Percentiles rank a stretch among this genome's conserved stretches.
Conservation (phyloP, 148 eudicot genomes). For the Rhododendron henanense region DNA sequence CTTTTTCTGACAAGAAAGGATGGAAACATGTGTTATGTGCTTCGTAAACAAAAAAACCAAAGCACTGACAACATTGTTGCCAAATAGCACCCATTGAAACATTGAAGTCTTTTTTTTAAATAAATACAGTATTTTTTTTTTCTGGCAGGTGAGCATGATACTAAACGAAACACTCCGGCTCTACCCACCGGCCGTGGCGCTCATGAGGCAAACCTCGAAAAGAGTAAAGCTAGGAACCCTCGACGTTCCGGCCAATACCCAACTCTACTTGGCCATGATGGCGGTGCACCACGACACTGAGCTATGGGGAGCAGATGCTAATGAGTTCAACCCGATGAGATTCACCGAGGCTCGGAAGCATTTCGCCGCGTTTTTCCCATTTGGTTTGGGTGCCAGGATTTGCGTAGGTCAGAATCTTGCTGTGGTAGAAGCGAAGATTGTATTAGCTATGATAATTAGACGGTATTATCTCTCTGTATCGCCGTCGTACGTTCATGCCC, state of each 20-base stretch:
- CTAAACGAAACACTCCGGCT: conserved; percentile 67
- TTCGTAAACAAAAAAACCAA: no score
- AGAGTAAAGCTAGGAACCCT: conserved; percentile 39
- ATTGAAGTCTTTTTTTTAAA: no score
- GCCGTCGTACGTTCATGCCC: conserved; percentile 70
- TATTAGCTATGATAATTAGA: conserved; percentile 46
- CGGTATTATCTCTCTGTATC: conserved; percentile 37
- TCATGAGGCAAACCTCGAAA: conserved; percentile 45
- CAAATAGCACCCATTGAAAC: neutral
- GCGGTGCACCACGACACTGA: conserved; percentile 64
- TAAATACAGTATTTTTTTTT: neutral
- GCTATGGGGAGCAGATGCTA: conserved; percentile 76
- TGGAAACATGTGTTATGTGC: no score
- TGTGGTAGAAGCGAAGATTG: conserved; percentile 57
- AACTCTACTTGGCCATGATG: conserved; percentile 50
- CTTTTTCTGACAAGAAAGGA: no score
- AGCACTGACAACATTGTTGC: neutral
- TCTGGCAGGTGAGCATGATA: conserved; percentile 54
- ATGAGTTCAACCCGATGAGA: conserved; percentile 67
- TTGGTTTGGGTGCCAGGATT: conserved; percentile 57
- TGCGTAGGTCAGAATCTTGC: conserved; percentile 80
- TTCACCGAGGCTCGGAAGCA: conserved; percentile 17
- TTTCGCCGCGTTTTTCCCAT: conserved; percentile 40
- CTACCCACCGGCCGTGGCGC: conserved; percentile 62
- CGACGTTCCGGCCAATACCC: conserved; percentile 49